Conservation (phyloP, 202 grass and related monocot genomes). For the Schoenoplectus tabernaemontani region DNA sequence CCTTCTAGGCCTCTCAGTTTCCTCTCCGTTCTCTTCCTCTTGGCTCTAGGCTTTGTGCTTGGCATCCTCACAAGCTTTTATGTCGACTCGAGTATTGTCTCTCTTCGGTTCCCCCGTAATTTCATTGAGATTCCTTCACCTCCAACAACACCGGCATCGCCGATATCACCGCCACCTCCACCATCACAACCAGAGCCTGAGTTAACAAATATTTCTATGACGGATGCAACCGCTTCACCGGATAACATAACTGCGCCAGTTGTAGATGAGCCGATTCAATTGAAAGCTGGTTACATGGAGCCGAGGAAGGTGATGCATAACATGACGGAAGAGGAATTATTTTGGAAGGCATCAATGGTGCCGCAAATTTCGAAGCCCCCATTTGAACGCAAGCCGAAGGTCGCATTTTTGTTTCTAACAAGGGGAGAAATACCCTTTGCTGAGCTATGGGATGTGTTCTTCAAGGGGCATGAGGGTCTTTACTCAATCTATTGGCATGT, state of each 20-base stretch:
- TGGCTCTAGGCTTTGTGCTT: neutral
- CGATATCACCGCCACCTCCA: neutral
- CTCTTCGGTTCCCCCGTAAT: neutral
- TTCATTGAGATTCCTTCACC: neutral
- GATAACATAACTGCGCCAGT: neutral
- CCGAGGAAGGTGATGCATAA: conserved; percentile 17
- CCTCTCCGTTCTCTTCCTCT: conserved; percentile 17
- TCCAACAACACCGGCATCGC: neutral
- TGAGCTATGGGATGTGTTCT: conserved; percentile 55
- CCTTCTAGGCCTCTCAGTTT: conserved; percentile 10
- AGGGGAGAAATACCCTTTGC: conserved; percentile 38
- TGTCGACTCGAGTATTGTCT: neutral
- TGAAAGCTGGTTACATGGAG: conserved; percentile 22
- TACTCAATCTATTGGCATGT: conserved; percentile 60
- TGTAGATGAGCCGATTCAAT: neutral
- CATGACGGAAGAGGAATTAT: conserved; percentile 48
- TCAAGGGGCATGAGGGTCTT: conserved; percentile 34
- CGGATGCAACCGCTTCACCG: no score
- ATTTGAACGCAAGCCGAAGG: conserved; percentile 44
- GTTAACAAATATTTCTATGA: no score
- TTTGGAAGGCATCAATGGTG: conserved; percentile 51
- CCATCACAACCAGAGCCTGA: neutral
- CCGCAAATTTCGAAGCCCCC: conserved; percentile 32
- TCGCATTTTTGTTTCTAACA: conserved; percentile 51
- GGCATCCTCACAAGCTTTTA: conserved; percentile 22